These are phyloP conservation scores for Diplosphaera chodatii DNA, from an alignment of 139 green algal species.

Conservation along the genomic window DNA sequence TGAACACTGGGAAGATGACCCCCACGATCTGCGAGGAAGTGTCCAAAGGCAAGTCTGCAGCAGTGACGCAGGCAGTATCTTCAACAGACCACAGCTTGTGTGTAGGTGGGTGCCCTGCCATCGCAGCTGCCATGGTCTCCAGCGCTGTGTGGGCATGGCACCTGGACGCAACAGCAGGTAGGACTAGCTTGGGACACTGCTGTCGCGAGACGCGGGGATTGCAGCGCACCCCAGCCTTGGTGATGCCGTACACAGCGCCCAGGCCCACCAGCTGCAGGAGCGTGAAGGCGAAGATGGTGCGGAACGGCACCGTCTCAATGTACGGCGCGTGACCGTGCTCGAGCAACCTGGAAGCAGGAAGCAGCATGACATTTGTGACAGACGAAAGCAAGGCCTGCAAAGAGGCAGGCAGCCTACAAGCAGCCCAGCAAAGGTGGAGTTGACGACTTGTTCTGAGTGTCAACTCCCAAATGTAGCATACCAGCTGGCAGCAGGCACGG, in stretches of 20 bases:
- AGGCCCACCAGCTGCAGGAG: constrained; percentile 49
- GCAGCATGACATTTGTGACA: too few relatives aligned
- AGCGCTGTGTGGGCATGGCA: background rate
- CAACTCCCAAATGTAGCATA: too few relatives aligned
- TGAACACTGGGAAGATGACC: constrained; percentile 73
- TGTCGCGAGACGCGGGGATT: background rate
- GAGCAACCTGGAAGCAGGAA: constrained; percentile 22
- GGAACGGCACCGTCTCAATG: constrained; percentile 58
- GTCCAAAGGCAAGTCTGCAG: background rate
- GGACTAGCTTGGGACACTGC: too few relatives aligned
- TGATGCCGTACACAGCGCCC: constrained; percentile 50
- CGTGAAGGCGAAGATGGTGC: constrained; percentile 61
- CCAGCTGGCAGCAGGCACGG: too few relatives aligned
- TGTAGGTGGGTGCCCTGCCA: background rate
- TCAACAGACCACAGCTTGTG: background rate
- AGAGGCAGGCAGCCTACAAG: too few relatives aligned
- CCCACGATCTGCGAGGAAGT: constrained; percentile 30
- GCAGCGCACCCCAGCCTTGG: constrained; percentile 33
- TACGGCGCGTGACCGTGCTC: constrained; percentile 48
- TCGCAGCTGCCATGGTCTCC: constrained; percentile 19
- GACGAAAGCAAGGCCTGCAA: too few relatives aligned
- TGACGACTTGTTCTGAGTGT: too few relatives aligned
- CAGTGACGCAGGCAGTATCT: background rate
- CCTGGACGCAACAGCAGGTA: too few relatives aligned
- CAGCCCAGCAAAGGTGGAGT: too few relatives aligned